phyloP scores from a whole-genome alignment of 768 basidiomycete species.

The Boletus rubescentipes region DNA sequence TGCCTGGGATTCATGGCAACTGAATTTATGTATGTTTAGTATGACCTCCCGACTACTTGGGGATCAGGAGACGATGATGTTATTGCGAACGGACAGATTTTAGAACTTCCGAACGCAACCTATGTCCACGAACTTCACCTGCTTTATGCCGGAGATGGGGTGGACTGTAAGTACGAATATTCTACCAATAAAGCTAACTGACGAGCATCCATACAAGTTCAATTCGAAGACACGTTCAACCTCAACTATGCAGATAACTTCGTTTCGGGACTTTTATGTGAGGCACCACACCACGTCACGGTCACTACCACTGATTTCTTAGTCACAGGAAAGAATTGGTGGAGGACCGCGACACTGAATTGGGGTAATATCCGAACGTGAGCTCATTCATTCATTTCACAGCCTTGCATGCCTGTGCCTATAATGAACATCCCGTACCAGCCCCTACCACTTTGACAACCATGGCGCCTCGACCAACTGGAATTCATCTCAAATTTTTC shows the following conservation, averaged over 20 bases:
- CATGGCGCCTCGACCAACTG: slow-evolving; percentile 36
- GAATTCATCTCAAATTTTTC: slow-evolving; percentile 45
- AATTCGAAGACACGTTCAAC: slow-evolving; percentile 36
- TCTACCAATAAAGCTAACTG: neutral
- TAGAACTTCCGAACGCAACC: slow-evolving; percentile 33
- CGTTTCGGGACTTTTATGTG: slow-evolving; percentile 35
- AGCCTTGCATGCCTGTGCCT: neutral
- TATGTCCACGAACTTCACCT: slow-evolving; percentile 49
- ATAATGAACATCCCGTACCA: slow-evolving; percentile 14
- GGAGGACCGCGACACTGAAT: slow-evolving; percentile 39
- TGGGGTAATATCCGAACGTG: slow-evolving; percentile 46
- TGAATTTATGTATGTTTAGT: slow-evolving; percentile 30
- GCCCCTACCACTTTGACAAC: slow-evolving; percentile 45
- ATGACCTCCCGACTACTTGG: slow-evolving; percentile 43
- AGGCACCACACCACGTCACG: slow-evolving; percentile 6
- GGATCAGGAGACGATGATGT: slow-evolving; percentile 44
- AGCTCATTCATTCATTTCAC: slow-evolving; percentile 12
- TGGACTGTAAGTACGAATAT: slow-evolving; percentile 26
- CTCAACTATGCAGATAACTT: slow-evolving; percentile 40
- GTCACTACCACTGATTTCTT: neutral
- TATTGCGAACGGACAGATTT: slow-evolving; percentile 41
- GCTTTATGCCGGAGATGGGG: slow-evolving; percentile 45
- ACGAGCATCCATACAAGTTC: slow-evolving; percentile 18
- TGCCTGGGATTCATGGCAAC: neutral
- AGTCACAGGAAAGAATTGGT: slow-evolving; percentile 51